A percentile compares a stretch with the other conserved stretches of the same genome.
Conservation (phyloP, 1,139 yeast genomes). For the Kluyveromyces sp. region DNA sequence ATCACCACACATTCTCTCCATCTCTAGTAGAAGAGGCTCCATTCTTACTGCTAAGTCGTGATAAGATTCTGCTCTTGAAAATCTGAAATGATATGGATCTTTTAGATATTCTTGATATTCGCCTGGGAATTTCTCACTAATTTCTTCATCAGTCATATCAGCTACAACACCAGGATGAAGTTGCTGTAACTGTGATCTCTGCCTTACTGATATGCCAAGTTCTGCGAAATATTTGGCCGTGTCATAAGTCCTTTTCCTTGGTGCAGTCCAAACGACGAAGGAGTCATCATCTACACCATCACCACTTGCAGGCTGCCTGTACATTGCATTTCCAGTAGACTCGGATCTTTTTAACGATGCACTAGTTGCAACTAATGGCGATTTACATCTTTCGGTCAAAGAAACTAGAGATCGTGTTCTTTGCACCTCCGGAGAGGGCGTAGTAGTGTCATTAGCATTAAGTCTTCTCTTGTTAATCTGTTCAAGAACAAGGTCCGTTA, state of each 20-base stretch:
- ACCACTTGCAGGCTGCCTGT: constrained; percentile 27
- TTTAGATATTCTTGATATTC: constrained; percentile 58
- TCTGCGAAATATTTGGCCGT: constrained; percentile 63
- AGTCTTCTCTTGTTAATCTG: constrained; percentile 26
- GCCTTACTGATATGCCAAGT: constrained; percentile 53
- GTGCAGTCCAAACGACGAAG: constrained; percentile 85
- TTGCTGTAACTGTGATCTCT: constrained; percentile 78
- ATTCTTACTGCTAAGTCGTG: constrained; percentile 92
- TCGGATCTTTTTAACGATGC: constrained; percentile 16
- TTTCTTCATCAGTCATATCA: constrained; percentile 52
- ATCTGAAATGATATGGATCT: constrained; percentile 91
- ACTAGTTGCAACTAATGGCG: constrained; percentile 14
- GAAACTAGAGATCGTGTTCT: constrained; percentile 7
- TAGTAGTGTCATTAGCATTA: constrained; percentile 10
- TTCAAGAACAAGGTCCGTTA: constrained; percentile 39
- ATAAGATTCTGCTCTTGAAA: constrained; percentile 87
- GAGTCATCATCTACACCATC: constrained; percentile 33
- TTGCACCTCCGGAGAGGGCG: background rate
- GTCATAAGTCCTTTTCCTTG: constrained; percentile 73
- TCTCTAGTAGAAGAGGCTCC: constrained; percentile 86
- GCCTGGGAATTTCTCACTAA: constrained; percentile 51
- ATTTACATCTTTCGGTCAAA: constrained; percentile 1
- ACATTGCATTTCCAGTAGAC: constrained; percentile 15
- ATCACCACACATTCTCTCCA: constrained; percentile 88
- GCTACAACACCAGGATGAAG: constrained; percentile 88